Base-by-base conservation (phyloP, 2,329 filamentous ascomycete species). In the Cladosporium sp. region DNA sequence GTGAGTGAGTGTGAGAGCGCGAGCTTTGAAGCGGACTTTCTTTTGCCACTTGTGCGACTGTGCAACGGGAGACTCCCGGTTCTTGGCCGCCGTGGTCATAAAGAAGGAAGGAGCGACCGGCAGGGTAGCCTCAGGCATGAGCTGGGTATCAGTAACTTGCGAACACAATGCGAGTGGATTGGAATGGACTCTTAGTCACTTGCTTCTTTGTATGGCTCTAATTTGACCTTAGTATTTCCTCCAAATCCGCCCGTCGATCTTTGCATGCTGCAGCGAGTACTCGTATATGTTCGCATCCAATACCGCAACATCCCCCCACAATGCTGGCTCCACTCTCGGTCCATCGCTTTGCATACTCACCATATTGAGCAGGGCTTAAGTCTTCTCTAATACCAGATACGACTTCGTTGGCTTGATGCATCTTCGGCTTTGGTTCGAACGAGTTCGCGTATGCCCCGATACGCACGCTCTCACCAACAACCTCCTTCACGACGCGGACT, bases 381-480 rank as follows among this genome's bases (percentile, higher is more conserved):
- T 64, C 61, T 16, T 54, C 18, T 8, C 61, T 53, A 6, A 51
- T 58, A 5, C 34, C 49, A 26, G 49, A 57, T 18, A 64, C 56
- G 30, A 32, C 51, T 28, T 56, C 61, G 25, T 64, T 64, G 16
- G 51, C 61, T 28, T 34, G 32, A 6, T 54, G n/a, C 26, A 57
- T 43, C 34, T 25, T 54, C 3, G 61, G 23, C 51, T 57, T 64
- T 21, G 51, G 61, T 39, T 64, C 48, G 18, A 64, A 64, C 0
- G 61, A 51, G 28, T 64, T 64, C n/a, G 49, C 61, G n/a, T 64
- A 64, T 23, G 46, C 61, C 1, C 61, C 61, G 25, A 64, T 58
- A 16, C n/a, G 61, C 26, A 54, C 11, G 8, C 28, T 46, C 13
- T 28, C 34, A 32, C 49, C n/a, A 21, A 64, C 54, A 26, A 64